Percentiles rank a stretch among this genome's conserved stretches.
These are phyloP conservation scores for Glutinoglossum americanum DNA, from an alignment of 495 filamentous ascomycete genomes.

Conservation along the genomic window DNA sequence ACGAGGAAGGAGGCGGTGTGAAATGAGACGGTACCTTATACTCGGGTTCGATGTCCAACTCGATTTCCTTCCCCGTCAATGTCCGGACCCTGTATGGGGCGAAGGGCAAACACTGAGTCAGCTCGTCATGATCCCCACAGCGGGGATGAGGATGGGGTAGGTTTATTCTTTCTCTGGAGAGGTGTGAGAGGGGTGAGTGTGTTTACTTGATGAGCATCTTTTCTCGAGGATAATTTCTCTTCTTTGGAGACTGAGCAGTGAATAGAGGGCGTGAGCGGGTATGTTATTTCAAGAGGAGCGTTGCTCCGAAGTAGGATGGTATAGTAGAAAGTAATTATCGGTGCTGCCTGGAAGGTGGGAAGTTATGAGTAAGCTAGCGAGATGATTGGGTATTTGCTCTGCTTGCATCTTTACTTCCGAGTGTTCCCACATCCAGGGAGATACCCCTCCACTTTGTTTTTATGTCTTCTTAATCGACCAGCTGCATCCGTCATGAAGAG, in stretches of 20 bases:
- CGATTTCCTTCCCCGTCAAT: constrained; percentile 95
- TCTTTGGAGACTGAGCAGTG: not conserved
- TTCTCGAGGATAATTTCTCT: not conserved
- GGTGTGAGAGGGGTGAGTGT: no score
- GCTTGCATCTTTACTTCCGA: no score
- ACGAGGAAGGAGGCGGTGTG: no score
- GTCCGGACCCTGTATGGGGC: constrained; percentile 65
- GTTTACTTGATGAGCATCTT: not conserved
- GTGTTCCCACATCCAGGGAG: no score
- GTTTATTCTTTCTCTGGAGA: no score
- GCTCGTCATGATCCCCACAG: not conserved
- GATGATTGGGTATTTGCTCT: not conserved
- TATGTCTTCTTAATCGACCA: no score
- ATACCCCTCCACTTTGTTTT: no score
- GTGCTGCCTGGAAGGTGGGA: not conserved
- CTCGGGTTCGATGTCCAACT: constrained; percentile 83
- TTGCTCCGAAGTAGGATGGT: no score
- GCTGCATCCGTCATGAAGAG: no score
- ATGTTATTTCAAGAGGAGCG: no score
- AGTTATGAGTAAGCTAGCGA: not conserved
- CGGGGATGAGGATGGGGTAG: no score
- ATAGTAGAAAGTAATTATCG: not conserved
- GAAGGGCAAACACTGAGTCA: not conserved
- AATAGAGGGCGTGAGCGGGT: not conserved
- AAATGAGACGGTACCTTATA: constrained; percentile 87